phyloP scores from a whole-genome alignment of 352 stramenopile species.

The Elongisporangium anandrum region DNA sequence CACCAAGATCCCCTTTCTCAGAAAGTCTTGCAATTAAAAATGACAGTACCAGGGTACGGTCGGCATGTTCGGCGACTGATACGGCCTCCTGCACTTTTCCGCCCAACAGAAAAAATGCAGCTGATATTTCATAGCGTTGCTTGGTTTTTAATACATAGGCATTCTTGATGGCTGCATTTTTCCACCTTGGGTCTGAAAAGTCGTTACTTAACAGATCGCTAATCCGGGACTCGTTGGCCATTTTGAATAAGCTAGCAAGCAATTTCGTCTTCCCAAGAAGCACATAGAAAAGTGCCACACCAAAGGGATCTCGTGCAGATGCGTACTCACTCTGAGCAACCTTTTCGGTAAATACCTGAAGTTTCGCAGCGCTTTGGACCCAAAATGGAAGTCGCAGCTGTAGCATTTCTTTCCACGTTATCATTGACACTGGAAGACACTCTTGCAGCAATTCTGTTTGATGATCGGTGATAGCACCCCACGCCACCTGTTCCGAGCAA shows the following conservation, averaged over 20 bases:
- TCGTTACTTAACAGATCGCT: conserved; percentile 76
- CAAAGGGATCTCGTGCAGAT: conserved; percentile 72
- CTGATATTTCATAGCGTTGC: conserved; percentile 72
- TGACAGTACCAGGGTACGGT: conserved; percentile 66
- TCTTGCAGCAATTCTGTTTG: conserved; percentile 68
- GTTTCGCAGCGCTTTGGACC: conserved; percentile 51
- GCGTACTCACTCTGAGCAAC: conserved; percentile 76
- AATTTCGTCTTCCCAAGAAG: conserved; percentile 80
- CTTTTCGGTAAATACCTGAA: conserved; percentile 63
- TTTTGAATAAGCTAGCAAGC: conserved; percentile 80
- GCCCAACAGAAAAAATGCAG: conserved; percentile 80
- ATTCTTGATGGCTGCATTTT: conserved; percentile 88
- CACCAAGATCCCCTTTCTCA: conserved; percentile 68
- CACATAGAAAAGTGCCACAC: conserved; percentile 83
- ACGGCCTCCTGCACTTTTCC: conserved; percentile 75
- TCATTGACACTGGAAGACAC: conserved; percentile 39
- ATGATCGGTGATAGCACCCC: conserved; percentile 61
- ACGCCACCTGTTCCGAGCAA: conserved; percentile 77
- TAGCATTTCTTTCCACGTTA: conserved; percentile 69
- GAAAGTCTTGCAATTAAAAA: conserved; percentile 77
- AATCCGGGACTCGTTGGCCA: conserved; percentile 76
- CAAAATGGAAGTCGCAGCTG: conserved; percentile 73
- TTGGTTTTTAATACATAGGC: conserved; percentile 87
- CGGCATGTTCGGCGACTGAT: conserved; percentile 66
- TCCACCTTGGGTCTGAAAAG: conserved; percentile 79